These are phyloP conservation scores for Colletotrichum tanaceti DNA, from an alignment of 2,329 filamentous ascomycete genomes.

Conservation along the genomic window DNA sequence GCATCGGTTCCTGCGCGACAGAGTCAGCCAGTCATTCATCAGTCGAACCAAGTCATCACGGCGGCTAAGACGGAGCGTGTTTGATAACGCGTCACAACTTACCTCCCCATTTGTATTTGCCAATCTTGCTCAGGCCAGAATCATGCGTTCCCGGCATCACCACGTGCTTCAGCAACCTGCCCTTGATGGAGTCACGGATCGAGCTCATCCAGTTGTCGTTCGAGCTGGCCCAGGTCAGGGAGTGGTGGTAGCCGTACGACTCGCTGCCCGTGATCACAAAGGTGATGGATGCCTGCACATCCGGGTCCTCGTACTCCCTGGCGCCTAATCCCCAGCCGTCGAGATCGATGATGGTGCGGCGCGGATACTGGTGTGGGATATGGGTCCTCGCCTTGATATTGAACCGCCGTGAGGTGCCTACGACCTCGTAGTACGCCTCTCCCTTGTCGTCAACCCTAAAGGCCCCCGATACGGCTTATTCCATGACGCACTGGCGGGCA, in stretches of 20 bases:
- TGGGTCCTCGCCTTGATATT: slow-evolving; percentile 48
- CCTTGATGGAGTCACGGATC: slow-evolving; percentile 49
- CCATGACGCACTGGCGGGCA: slow-evolving; percentile 47
- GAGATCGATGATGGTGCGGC: slow-evolving; percentile 47
- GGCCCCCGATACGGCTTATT: slow-evolving; percentile 43
- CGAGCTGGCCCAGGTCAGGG: slow-evolving; percentile 44
- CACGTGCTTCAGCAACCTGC: slow-evolving; percentile 57
- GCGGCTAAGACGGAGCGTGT: too few species aligned
- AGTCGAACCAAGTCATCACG: too few species aligned
- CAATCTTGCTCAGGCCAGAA: slow-evolving; percentile 59
- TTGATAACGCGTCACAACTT: too few species aligned
- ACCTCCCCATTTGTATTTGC: too few species aligned
- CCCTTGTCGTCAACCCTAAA: slow-evolving; percentile 46
- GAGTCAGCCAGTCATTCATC: too few species aligned
- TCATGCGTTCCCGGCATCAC: slow-evolving; percentile 62
- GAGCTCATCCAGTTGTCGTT: slow-evolving; percentile 49
- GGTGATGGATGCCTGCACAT: slow-evolving; percentile 47
- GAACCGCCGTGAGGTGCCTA: slow-evolving; percentile 48
- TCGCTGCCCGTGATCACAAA: slow-evolving; percentile 52
- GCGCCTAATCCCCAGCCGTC: slow-evolving; percentile 49
- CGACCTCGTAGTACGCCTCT: slow-evolving; percentile 49
- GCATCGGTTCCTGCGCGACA: slow-evolving; percentile 40
- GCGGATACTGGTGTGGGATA: slow-evolving; percentile 45
- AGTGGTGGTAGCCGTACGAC: slow-evolving; percentile 48
- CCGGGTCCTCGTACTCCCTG: slow-evolving; percentile 50